Evolutionary conservation across 139 green algal genomes (phyloP), one percentile per base, ranked within the genome.

Genomic region (Mesotaenium endlicherianum): DNA sequence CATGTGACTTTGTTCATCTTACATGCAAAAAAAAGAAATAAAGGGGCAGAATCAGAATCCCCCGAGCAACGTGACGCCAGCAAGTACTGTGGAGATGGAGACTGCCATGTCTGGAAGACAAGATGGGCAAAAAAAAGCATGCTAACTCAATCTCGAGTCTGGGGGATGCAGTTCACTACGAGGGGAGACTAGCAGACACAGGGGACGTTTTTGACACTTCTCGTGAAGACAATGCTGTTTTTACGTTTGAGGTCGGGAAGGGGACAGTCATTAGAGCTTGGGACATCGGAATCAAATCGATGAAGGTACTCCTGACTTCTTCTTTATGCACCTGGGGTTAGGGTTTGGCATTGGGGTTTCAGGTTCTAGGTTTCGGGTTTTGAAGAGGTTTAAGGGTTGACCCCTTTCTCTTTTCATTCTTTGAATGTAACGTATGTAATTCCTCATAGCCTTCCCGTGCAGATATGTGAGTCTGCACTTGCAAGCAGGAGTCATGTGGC

Each of bases 151-250:
- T 26, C 53, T 64, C 26, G 26, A 64, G 20, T 64, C 53, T 20
- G 53, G 26, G 41, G 60, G 17, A 6, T 72, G 39, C 55, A 86
- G 80, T 86, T 20, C 80, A 82, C 34, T 87, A 87, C 44, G 81
- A 87, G 47, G 81, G 81, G 16, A 45, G 81, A 36, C 36, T 87
- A 20, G 30, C 58, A 11, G 81, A 16, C 0, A 86, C 34, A 31
- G 81, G 76, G 2, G 75, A 86, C 38, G 76, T 87, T 49, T 87
- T 87, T 64, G 81, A 87, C 49, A 64, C 79, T 6, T 74, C 81
- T 20, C 11, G 50, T 45, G 81, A 87, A 31, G 81, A 87, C 17
- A 87, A 87, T 45, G 30, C 81, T 3, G 75, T 83, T 0, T 87
- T 87, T 17, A 64, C 64, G 17, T 87, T 87, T 64, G 75, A 87